These are phyloP conservation scores for Asterophora parasitica DNA, from an alignment of 768 basidiomycete species.

Conservation along the genomic window DNA sequence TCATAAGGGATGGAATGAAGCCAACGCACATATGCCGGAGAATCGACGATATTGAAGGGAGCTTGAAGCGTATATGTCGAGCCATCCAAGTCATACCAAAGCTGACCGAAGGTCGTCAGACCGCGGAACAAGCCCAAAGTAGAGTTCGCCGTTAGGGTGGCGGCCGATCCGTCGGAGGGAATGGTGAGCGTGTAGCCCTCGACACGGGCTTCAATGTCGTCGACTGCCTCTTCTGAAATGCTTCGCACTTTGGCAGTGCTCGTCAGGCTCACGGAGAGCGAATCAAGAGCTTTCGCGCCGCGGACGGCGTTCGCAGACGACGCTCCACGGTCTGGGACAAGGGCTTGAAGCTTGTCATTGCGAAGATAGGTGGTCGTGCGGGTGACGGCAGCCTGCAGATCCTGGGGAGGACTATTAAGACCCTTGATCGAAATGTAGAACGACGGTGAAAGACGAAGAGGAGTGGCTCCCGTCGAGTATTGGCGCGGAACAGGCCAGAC, in stretches of 20 bases:
- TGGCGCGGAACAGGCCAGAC: constrained; percentile 40
- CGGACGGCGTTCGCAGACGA: constrained; percentile 38
- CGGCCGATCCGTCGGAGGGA: constrained; percentile 51
- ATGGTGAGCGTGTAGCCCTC: constrained; percentile 60
- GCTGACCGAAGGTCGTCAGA: constrained; percentile 66
- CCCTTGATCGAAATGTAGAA: constrained; percentile 41
- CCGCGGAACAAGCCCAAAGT: constrained; percentile 69
- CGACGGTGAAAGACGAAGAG: constrained; percentile 30
- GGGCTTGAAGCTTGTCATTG: constrained; percentile 53
- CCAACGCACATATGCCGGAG: constrained; percentile 58
- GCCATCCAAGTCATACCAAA: constrained; percentile 58
- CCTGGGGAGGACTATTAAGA: constrained; percentile 41
- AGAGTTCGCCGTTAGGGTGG: constrained; percentile 54
- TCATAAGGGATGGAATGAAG: background rate
- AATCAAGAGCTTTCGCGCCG: constrained; percentile 36
- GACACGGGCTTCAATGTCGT: constrained; percentile 44
- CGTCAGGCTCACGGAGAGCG: constrained; percentile 42
- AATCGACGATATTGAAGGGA: constrained; percentile 55
- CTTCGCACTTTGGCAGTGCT: constrained; percentile 29
- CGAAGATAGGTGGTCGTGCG: constrained; percentile 40
- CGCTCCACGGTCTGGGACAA: constrained; percentile 58
- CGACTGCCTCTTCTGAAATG: constrained; percentile 53
- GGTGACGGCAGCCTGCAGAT: constrained; percentile 50
- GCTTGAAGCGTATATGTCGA: constrained; percentile 51
- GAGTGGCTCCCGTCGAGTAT: constrained; percentile 34